Percentiles rank a stretch among this genome's conserved stretches.
These are phyloP conservation scores for Raphanus hybrid DNA, from an alignment of 441 rosid species.

Conservation along the genomic window DNA sequence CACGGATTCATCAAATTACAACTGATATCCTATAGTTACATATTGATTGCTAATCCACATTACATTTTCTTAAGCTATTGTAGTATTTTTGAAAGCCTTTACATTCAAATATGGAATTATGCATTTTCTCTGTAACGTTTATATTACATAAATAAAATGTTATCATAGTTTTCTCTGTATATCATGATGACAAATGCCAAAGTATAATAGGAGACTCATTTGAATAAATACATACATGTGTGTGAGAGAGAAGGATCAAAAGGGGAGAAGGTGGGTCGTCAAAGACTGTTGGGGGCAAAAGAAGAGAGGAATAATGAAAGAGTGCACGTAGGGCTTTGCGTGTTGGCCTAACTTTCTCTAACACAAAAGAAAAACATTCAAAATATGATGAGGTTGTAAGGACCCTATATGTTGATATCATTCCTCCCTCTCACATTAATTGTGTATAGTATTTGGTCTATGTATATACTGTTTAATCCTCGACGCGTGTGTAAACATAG, in stretches of 20 bases:
- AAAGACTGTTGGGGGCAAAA: slow-evolving; percentile 46
- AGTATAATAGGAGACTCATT: slow-evolving; percentile 11
- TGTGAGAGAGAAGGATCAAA: slow-evolving; percentile 15
- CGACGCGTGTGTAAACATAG: background rate
- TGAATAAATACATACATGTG: slow-evolving; percentile 13
- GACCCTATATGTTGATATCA: slow-evolving; percentile 52
- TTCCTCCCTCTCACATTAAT: slow-evolving; percentile 45
- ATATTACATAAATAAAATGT: slow-evolving; percentile 3
- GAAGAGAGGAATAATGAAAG: slow-evolving; percentile 55
- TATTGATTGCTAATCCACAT: background rate
- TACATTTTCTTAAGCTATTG: background rate
- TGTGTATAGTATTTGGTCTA: slow-evolving; percentile 8
- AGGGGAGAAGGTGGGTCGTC: slow-evolving; percentile 40
- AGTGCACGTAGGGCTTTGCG: slow-evolving; percentile 81
- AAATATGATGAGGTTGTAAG: slow-evolving; percentile 41
- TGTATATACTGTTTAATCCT: slow-evolving; percentile 22
- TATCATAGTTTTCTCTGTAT: slow-evolving; percentile 4
- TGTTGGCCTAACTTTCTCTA: slow-evolving; percentile 62
- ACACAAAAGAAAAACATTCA: slow-evolving; percentile 21
- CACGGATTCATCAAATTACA: background rate
- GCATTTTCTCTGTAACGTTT: background rate
- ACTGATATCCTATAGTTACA: background rate
- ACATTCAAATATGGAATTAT: background rate
- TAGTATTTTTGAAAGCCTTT: background rate
- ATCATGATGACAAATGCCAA: slow-evolving; percentile 23